These are phyloP conservation scores for Mycena kentingensis DNA, from an alignment of 768 basidiomycete genomes.

Conservation along the genomic window DNA sequence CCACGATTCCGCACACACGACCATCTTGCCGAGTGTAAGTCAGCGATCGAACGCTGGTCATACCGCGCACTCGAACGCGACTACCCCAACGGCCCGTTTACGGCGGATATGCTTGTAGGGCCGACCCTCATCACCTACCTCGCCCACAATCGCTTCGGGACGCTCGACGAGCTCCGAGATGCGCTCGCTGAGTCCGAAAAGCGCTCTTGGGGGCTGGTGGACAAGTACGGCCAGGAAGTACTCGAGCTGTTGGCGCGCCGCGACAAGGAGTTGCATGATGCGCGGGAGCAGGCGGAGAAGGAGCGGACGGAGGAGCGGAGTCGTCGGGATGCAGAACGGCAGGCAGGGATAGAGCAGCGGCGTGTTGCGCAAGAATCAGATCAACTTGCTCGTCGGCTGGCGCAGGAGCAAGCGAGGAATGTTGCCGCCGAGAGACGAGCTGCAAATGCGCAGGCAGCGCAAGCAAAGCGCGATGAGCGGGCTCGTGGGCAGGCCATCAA, in stretches of 20 bases:
- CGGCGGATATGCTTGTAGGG: too few relatives aligned
- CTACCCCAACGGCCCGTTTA: too few relatives aligned
- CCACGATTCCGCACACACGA: slow-evolving; percentile 13
- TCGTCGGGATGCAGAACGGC: neutral
- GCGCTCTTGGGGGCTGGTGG: slow-evolving; percentile 9
- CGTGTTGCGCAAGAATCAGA: too few relatives aligned
- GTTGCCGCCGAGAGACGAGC: too few relatives aligned
- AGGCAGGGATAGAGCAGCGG: neutral
- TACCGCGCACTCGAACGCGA: too few relatives aligned
- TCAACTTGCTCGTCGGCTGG: neutral
- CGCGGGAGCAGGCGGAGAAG: neutral
- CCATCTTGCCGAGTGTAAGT: slow-evolving; percentile 14
- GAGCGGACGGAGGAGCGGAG: neutral
- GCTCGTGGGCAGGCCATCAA: too few relatives aligned
- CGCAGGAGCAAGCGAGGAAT: too few relatives aligned
- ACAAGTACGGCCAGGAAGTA: slow-evolving; percentile 23
- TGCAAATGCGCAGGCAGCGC: too few relatives aligned
- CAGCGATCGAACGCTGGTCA: slow-evolving; percentile 12
- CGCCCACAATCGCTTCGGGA: slow-evolving; percentile 19
- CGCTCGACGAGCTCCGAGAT: slow-evolving; percentile 26
- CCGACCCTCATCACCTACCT: slow-evolving; percentile 28
- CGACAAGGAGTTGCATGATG: neutral
- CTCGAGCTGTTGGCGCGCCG: slow-evolving; percentile 8
- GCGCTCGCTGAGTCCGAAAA: neutral
- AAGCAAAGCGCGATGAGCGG: too few relatives aligned